phyloP scores from a whole-genome alignment of 164 flowering plant species.

The Stephania japonica region DNA sequence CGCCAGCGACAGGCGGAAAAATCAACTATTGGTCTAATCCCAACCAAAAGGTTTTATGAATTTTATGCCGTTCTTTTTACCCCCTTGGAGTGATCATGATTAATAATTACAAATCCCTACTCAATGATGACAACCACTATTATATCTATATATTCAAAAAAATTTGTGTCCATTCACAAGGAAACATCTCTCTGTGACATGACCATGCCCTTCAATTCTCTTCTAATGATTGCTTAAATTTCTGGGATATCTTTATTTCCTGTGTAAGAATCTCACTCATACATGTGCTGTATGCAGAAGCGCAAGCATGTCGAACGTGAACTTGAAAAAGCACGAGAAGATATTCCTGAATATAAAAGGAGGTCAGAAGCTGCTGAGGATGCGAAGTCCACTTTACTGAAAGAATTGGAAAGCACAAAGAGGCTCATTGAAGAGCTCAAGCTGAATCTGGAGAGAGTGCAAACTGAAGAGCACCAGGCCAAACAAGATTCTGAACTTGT shows the following conservation, averaged over 20 bases:
- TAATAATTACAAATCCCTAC: background rate
- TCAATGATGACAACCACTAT: background rate
- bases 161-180: background rate
- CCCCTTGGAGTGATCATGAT: background rate
- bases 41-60: background rate
- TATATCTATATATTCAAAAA: background rate
- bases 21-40: background rate
- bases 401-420: slow-evolving; percentile 68
- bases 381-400: slow-evolving; percentile 46
- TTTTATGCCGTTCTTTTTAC: background rate
- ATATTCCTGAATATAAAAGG: slow-evolving; percentile 56
- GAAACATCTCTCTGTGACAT: background rate
- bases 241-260: background rate
- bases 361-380: slow-evolving; percentile 60
- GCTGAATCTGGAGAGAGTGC: slow-evolving; percentile 75
- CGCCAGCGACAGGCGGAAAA: no score
- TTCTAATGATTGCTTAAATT: background rate
- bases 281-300: slow-evolving; percentile 37
- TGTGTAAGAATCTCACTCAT: background rate
- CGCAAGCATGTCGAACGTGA: slow-evolving; percentile 59
- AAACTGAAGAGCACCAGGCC: slow-evolving; percentile 80
- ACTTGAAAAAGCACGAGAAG: slow-evolving; percentile 67
- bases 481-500: slow-evolving; percentile 83
- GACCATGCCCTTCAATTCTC: background rate
- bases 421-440: slow-evolving; percentile 72